Base-by-base conservation (phyloP, 768 basidiomycete species). In the Collybiopsis luxurians region DNA sequence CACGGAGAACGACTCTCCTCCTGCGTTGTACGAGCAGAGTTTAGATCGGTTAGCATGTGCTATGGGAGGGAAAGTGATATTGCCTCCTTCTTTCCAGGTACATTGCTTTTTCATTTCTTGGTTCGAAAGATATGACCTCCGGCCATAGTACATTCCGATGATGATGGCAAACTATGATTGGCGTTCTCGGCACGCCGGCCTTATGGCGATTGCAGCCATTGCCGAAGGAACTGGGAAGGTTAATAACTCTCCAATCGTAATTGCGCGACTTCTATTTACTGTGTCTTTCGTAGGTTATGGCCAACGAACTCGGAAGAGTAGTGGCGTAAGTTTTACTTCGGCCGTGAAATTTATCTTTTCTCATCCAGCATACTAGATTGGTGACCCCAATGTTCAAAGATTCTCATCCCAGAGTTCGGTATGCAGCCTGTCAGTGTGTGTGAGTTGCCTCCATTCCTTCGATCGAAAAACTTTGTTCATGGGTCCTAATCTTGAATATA, bases 371-470 rank as follows among this genome's bases (percentile, higher is more conserved):
- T 31, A 48, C 9, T 56, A 91, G 90, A 31, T 76, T 93, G 13
- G 88, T 93, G 13, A 79, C 81, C 0, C 90, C 90, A 0, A 84
- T 88, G 79, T 92, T 93, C 65, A 73, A 75, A 27, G 92, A 96
- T 67, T 67, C 83, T 0, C 87, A 95, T 72, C 92, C 92, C 2
- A 76, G 80, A 69, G 90, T 92, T 62, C 64, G 89, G 59, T 71
- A 78, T 59, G 92, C 91, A 2, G 90, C 92, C 43, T 91, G 91
- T 71, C 92, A 95, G 73, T 92, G 91, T 78, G 77, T 92, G 91
- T 93, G 77, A 63, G 78, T 76, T 27, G 3, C 3, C 40, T 38
- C 42, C 40, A 51, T 49, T 27, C 50, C 31, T 51, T 59, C 24
- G 42, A 1, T 26, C 39, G 4, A 11, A 54, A 51, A 47, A 23